Conservation (phyloP, 495 filamentous ascomycete genomes). For the Bathelium albidoporum region DNA sequence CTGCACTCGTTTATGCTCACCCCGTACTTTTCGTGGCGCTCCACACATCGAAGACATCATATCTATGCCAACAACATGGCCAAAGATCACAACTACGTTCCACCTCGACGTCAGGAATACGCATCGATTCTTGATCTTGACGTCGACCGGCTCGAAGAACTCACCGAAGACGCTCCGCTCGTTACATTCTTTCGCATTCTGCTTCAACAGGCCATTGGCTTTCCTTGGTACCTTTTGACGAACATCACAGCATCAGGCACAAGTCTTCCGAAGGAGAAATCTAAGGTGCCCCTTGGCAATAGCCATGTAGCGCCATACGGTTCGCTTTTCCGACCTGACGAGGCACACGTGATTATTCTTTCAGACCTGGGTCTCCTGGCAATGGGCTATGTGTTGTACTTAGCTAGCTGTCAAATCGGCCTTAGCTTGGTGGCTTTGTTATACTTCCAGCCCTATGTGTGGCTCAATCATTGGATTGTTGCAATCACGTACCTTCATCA, state of each 20-base stretch:
- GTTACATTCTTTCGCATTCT: constrained; percentile 10
- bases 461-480: constrained; percentile 28
- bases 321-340: background rate
- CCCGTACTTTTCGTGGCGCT: constrained; percentile 89
- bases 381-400: background rate
- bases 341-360: background rate
- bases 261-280: constrained; percentile 4
- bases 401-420: background rate
- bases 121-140: background rate
- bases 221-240: constrained; percentile 2
- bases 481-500: constrained; percentile 55
- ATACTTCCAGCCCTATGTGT: background rate
- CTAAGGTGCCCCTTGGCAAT: background rate
- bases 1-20: constrained; percentile 74
- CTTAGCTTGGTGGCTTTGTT: background rate
- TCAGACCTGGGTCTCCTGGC: background rate
- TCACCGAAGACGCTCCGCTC: constrained; percentile 11
- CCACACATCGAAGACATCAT: constrained; percentile 89
- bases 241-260: constrained; percentile 1
- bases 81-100: constrained; percentile 16
- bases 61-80: constrained; percentile 28
- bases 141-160: constrained; percentile 5
- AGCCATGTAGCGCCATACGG: background rate
- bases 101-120: constrained; percentile 7
- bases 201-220: constrained; percentile 10